Conservation (phyloP, 805 yeast genomes). For the Candida gorgasii region DNA sequence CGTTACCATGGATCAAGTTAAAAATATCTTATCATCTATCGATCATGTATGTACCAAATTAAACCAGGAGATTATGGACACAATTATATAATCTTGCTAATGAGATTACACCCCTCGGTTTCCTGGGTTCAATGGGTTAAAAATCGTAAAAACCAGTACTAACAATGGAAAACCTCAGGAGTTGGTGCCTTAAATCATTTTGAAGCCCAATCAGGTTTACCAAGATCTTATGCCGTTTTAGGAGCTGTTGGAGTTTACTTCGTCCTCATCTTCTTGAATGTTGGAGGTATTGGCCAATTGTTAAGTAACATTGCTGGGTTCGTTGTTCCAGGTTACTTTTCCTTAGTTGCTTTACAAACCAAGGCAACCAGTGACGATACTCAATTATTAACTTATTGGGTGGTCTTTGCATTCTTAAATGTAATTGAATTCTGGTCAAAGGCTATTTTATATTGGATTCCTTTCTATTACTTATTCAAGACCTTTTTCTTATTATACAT, state of each 20-base stretch:
- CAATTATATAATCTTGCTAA: no score
- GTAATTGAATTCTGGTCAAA: conserved; percentile 95
- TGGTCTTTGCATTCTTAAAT: conserved; percentile 89
- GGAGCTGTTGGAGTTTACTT: conserved; percentile 68
- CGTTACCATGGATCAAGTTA: conserved; percentile 38
- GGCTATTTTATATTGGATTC: conserved; percentile 91
- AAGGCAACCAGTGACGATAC: conserved; percentile 73
- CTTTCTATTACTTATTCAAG: conserved; percentile 94
- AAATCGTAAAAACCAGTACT: no score
- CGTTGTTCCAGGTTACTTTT: conserved; percentile 85
- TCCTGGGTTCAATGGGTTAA: background rate
- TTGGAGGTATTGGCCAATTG: conserved; percentile 94
- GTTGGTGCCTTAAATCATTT: conserved; percentile 34
- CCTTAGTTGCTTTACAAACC: conserved; percentile 82
- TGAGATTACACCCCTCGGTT: conserved; percentile 4
- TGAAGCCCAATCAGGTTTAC: conserved; percentile 51
- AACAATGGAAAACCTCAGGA: conserved; percentile 32
- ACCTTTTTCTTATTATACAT: conserved; percentile 83
- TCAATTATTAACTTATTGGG: conserved; percentile 93
- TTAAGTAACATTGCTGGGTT: conserved; percentile 92
- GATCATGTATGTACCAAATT: conserved; percentile 45
- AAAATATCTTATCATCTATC: conserved; percentile 46
- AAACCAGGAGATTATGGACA: no score
- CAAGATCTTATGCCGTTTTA: conserved; percentile 82
- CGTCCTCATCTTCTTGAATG: conserved; percentile 77